phyloP scores from a whole-genome alignment of 2,329 filamentous ascomycete species.

The Penicillium sp. region DNA sequence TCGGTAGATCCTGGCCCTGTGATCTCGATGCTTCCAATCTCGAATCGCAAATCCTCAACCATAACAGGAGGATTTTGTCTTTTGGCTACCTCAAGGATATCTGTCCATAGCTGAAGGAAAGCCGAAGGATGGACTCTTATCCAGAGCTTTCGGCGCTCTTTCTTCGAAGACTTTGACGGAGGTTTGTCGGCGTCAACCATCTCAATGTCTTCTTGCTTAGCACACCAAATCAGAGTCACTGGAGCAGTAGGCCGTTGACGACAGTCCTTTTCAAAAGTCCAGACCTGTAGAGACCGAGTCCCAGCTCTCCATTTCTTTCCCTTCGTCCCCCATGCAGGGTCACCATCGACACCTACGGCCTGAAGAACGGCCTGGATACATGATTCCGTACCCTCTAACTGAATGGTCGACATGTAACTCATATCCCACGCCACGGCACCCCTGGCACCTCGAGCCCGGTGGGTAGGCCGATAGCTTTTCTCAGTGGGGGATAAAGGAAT shows the following conservation, averaged over 20 bases:
- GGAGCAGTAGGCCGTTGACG: constrained; percentile 62
- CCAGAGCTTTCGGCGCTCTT: constrained; percentile 55
- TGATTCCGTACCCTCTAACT: constrained; percentile 63
- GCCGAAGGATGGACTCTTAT: constrained; percentile 79
- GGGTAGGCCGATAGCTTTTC: constrained; percentile 84
- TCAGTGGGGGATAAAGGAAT: constrained; percentile 80
- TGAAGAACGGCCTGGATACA: constrained; percentile 65
- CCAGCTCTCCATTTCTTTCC: constrained; percentile 69
- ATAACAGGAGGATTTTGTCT: constrained; percentile 58
- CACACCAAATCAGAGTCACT: constrained; percentile 72
- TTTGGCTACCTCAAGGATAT: constrained; percentile 57
- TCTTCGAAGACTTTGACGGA: constrained; percentile 24
- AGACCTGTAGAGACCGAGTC: constrained; percentile 55
- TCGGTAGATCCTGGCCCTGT: constrained; percentile 75
- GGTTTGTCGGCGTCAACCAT: constrained; percentile 32
- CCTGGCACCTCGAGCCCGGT: constrained; percentile 69
- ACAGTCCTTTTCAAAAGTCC: constrained; percentile 55
- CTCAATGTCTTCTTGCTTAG: constrained; percentile 38
- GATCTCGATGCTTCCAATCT: constrained; percentile 68
- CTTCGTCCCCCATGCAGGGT: constrained; percentile 59
- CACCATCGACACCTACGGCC: constrained; percentile 57
- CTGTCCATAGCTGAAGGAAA: constrained; percentile 61
- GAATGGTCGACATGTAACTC: constrained; percentile 88
- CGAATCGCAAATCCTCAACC: constrained; percentile 65
- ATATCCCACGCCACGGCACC: constrained; percentile 87